Evolutionary conservation across 1,284 basidiomycete species (phyloP), one percentile per base, ranked within the genome.

Genomic region (Xerocomus nothofagi): DNA sequence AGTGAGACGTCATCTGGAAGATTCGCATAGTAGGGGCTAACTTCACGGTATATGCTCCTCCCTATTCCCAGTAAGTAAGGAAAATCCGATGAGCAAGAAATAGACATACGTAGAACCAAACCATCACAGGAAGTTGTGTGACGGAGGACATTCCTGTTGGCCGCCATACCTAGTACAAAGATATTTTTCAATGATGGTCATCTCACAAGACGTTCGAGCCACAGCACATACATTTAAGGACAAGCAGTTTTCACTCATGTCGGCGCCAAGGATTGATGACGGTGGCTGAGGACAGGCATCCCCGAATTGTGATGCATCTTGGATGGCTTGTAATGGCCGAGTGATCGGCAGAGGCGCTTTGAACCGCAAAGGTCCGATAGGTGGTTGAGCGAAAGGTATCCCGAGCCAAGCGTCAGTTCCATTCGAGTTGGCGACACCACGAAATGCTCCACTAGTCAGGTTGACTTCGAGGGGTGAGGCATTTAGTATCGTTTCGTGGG

Each of bases 321-420:
- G 66, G 3, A 79, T 51, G 0, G 54, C 65, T 6, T 29, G 41
- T 6, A 57, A 64, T 5, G 70, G 57, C 9, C 58, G 61, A 9
- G 63, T 65, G 59, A 84, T 78, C 2, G 81, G 67, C 0, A 78
- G 67, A 2, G 88, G 86, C 23, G 80, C 75, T 53, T 76, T 78
- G 71, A 85, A 85, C 7, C 83, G 75, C 18, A 81, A 67, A 6
- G 54, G 26, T 0, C 80, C 80, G 5, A 78, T 57, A 1, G 83
- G 86, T 20, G 84, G 74, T 51, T 79, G 68, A 15, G 82, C 85
- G 55, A 78, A 90, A 0, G 83, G 86, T 39, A 91, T 80, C 1
- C 85, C 85, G 3, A 86, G 71, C 75, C 79, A 83, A 15, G 55
- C 55, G 8, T 82, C 79, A 5, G 74, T 75, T 11, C 72, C 74